phyloP scores from a whole-genome alignment of 306 rosid species.

The Mimosa pudica region DNA sequence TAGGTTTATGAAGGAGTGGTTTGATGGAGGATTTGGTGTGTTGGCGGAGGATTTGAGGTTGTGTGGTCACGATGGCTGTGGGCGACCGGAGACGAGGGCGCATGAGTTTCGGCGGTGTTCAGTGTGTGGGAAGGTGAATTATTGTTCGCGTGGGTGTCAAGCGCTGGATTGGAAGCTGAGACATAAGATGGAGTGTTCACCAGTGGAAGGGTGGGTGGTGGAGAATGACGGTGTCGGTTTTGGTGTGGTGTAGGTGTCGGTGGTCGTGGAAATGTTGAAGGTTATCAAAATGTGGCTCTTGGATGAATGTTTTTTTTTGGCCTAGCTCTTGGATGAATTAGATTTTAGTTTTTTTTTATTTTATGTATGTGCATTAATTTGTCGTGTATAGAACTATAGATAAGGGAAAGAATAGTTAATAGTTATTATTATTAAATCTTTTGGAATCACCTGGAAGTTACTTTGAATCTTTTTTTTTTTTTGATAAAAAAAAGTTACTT shows the following conservation, averaged over 20 bases:
- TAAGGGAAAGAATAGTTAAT: background rate
- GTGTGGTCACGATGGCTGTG: constrained; percentile 74
- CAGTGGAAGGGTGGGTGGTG: constrained; percentile 36
- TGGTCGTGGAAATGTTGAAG: constrained; percentile 1
- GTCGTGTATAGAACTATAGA: background rate
- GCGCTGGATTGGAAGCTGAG: constrained; percentile 83
- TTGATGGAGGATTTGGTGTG: constrained; percentile 43
- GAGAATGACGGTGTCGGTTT: constrained; percentile 29
- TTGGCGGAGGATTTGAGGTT: constrained; percentile 48
- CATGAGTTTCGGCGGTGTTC: constrained; percentile 91
- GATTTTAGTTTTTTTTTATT: background rate
- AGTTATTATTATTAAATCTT: background rate
- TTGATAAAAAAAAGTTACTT: too few species aligned
- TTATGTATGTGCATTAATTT: background rate
- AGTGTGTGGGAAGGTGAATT: constrained; percentile 75
- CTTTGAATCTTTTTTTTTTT: background rate
- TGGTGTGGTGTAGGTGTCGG: constrained; percentile 14
- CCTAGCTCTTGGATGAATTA: background rate
- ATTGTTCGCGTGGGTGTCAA: constrained; percentile 91
- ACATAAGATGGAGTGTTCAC: constrained; percentile 64
- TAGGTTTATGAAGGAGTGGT: constrained; percentile 74
- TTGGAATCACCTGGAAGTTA: background rate
- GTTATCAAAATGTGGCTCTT: constrained; percentile 12
- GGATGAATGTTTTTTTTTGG: too few species aligned
- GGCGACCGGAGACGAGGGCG: constrained; percentile 77